Conservation (phyloP, 1,139 yeast genomes). For the Magnusiomyces paraingens region DNA sequence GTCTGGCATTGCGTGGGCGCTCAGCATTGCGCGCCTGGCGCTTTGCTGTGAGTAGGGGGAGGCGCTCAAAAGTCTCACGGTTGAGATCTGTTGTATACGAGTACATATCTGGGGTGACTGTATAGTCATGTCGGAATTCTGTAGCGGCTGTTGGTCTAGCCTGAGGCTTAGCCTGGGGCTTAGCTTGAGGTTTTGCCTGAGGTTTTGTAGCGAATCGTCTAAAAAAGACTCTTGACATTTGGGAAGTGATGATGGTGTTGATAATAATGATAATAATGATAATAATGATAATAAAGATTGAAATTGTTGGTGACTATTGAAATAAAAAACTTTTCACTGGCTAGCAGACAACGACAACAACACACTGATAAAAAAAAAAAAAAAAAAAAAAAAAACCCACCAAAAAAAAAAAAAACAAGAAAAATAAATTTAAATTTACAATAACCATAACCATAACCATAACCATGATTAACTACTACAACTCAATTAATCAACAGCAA, state of each 20-base stretch:
- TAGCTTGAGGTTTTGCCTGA: background rate
- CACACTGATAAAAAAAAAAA: too few relatives aligned
- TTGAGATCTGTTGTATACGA: slow-evolving; percentile 30
- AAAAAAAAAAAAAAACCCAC: too few relatives aligned
- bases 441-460: too few relatives aligned
- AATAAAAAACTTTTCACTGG: background rate
- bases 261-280: background rate
- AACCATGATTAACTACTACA: too few relatives aligned
- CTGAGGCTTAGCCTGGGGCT: background rate
- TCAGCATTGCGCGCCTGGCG: slow-evolving; percentile 41
- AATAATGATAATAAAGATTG: background rate
- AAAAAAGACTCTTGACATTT: background rate
- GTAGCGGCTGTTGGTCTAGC: background rate
- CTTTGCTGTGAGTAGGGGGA: slow-evolving; percentile 43
- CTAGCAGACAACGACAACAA: too few relatives aligned
- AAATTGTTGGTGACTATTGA: background rate
- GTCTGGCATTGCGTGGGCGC: slow-evolving; percentile 59
- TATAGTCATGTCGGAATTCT: slow-evolving; percentile 27
- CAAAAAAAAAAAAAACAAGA: too few relatives aligned
- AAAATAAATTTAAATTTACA: too few relatives aligned
- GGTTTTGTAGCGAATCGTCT: background rate
- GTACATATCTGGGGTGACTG: slow-evolving; percentile 31
- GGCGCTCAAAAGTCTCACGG: slow-evolving; percentile 37
- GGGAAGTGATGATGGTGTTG: background rate
- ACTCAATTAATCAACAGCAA: too few relatives aligned